Evolutionary conservation across 306 rosid species (phyloP), one percentile per base, ranked within the genome.

Genomic region (Cicer judaicum): DNA sequence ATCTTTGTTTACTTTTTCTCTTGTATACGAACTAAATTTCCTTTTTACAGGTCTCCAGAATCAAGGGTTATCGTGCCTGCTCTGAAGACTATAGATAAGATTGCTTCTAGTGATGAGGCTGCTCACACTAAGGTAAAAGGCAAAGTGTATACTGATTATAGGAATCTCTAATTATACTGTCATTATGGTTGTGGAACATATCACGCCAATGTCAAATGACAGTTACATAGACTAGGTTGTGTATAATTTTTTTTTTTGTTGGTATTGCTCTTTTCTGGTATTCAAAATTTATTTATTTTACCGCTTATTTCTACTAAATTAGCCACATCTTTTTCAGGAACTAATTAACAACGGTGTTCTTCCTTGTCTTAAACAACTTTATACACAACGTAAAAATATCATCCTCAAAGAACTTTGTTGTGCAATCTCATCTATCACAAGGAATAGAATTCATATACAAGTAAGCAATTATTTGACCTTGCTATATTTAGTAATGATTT

Each of bases 331-430:
- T 59, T 59, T 59, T 59, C 67, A 93, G 98, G 88, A 86, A 61
- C 89, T 93, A 41, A 89, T 93, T 73, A 83, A 84, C 47, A 92
- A 88, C 50, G 92, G 88, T 79, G 90, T 88, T 50, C 89, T 93
- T 38, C 96, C 90, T 42, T 81, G 93, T 73, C 84, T 93, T 64
- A 80, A 88, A 72, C 83, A 61, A 70, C 86, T 93, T 10, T 81
- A 91, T 87, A 83, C 76, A 84, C 81, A 91, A 88, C 84, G 89
- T 64, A 91, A 93, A 66, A 89, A 89, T 78, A 85, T 95, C 86
- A 91, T 93, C 77, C 88, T 91, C 87, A 88, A 88, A 79, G 97
- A 93, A 81, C 92, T 91, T n/a, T 91, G 97, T 84, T 91, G 96
- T 93, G 87, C 91, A 56, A 80, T 93, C 73, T 89, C 98, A 5